Base-by-base conservation (phyloP, 352 stramenopile species). In the Phytophthora sansomeana region DNA sequence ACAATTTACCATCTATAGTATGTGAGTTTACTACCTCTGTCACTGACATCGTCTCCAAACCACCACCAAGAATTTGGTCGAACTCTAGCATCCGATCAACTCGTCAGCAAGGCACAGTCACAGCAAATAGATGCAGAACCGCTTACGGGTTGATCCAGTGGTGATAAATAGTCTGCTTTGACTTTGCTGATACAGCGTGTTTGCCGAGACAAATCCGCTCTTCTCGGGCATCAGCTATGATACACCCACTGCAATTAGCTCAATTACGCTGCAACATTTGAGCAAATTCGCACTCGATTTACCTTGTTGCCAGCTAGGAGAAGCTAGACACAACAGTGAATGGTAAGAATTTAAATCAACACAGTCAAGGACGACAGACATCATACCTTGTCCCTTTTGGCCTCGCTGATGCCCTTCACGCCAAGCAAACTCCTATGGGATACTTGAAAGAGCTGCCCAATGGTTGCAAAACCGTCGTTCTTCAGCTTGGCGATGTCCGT, bases 371-470 rank as follows among this genome's bases (percentile, higher is more conserved):
- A 36, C 41, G 30, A 54, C 26, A 26, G 53, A 17, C 1, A 11
- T 14, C 42, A 19, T 65, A 92, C 74, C 75, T 97, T 97, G 50
- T 91, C 87, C 10, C 91, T 67, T 66, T 96, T 97, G 4, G 87
- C 88, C 76, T 97, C 91, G 52, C 80, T 96, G 49, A 97, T 91
- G 13, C 91, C 91, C 50, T 96, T 97, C 32, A 97, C 86, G 10
- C 71, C 69, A 13, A 96, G 58, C 30, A 97, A 28, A 50, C 71
- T 74, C 42, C 72, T 74, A 41, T 90, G 81, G 4, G 85, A 88
- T 7, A 93, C 86, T 71, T 93, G 85, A 60, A 93, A 92, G 35
- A 95, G 75, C 61, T 93, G 85, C 0, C 85, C 87, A 24, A 93
- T 87, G 10, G 87, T 95, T 35, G 85, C 81, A 52, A 93, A 93